Percentiles rank a stretch among this genome's conserved stretches.
Conservation (phyloP, 2,329 filamentous ascomycete genomes). For the Penicillium sp. region DNA sequence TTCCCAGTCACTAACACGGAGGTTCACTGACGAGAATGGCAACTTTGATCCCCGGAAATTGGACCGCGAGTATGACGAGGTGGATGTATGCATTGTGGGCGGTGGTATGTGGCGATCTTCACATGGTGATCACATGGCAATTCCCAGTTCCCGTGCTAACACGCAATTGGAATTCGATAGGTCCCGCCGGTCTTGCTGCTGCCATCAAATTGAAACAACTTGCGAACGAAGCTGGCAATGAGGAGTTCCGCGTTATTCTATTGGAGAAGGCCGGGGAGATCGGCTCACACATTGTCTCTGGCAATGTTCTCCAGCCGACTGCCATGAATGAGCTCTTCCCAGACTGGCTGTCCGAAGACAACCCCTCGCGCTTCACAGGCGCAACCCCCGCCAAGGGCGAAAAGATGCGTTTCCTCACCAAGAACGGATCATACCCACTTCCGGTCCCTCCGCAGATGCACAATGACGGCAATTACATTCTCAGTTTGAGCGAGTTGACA, state of each 20-base stretch:
- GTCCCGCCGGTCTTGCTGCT: conserved; percentile 88
- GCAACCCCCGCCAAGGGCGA: conserved; percentile 82
- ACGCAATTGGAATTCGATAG: conserved; percentile 34
- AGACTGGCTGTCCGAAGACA: conserved; percentile 88
- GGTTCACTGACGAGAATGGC: conserved; percentile 52
- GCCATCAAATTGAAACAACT: conserved; percentile 95
- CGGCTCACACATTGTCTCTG: conserved; percentile 92
- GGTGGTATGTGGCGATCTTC: conserved; percentile 59
- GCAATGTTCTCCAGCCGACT: conserved; percentile 88
- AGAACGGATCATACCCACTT: conserved; percentile 73
- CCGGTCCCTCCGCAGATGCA: conserved; percentile 95
- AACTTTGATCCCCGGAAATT: conserved; percentile 66
- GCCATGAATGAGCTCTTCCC: conserved; percentile 88
- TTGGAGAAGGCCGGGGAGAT: conserved; percentile 95
- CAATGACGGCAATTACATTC: conserved; percentile 97
- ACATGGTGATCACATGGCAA: conserved; percentile 2
- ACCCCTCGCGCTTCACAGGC: conserved; percentile 82
- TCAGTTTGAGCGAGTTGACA: conserved; percentile 90
- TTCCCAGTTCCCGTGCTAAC: not conserved
- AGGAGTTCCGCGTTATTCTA: conserved; percentile 89
- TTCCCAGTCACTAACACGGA: conserved; percentile 44
- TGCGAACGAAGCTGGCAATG: conserved; percentile 90
- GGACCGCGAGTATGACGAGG: conserved; percentile 87
- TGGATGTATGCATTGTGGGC: conserved; percentile 95
- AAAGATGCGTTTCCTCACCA: conserved; percentile 91